Base-by-base conservation (phyloP, 257 asterid species). In the Nicotiana sylvestris region DNA sequence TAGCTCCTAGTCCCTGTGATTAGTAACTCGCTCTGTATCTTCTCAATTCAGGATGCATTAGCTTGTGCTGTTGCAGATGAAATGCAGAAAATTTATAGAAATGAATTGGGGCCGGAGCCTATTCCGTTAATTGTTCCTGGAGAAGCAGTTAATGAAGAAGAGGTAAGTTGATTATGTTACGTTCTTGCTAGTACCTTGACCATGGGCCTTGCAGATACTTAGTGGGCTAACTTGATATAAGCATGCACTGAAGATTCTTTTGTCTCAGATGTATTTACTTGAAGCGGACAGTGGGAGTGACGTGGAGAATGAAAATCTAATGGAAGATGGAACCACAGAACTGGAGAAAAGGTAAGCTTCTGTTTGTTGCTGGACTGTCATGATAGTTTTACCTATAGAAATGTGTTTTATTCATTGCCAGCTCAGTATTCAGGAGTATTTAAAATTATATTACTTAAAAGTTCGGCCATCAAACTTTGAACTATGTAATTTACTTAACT, bases 21-120 rank as follows among this genome's bases (percentile, higher is more conserved):
- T 25, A 72, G 51, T 74, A 51, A 49, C 57, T 55, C 68, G 21
- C 61, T 56, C 69, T 83, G 43, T 87, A 83, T 81, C 37, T 82
- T 62, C 21, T 46, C 56, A 72, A 46, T 72, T 72, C 86, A 96
- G 99, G 98, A 94, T 85, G 97, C 99, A 61, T 88, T 94, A 86
- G 98, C 99, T 83, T 77, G 84, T 83, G 99, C 98, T 65, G 98
- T 96, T 84, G 99, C 98, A 55, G 98, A 96, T 86, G 98, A 96
- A 88, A 94, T 96, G 99, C 95, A 92, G 89, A 93, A 96, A 85
- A 82, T 94, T 72, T 94, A 94, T 86, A 86, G 81, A 83, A 81
- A 88, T 62, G 98, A 93, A 85, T 80, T 93, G 90, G 98, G 97
- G 70, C 98, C 99, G 21, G 92, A 89, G 84, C 99, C 98, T 32